Evolutionary conservation across 2,329 filamentous ascomycete species (phyloP), one percentile per base, ranked within the genome.

Genomic region (Venturia pyrina): DNA sequence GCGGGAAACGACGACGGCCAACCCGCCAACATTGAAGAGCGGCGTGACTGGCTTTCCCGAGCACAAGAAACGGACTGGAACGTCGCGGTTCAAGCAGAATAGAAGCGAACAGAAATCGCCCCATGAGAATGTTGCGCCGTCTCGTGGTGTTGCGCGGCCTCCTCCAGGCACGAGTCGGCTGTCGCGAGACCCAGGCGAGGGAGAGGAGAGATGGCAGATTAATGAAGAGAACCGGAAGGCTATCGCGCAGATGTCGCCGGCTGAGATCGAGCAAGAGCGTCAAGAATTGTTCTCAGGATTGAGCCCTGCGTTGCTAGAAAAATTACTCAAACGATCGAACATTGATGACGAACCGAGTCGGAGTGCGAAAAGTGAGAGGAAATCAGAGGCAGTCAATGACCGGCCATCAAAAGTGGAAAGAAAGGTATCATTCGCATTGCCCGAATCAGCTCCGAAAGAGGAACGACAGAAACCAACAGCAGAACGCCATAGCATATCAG

Each of bases 61-160:
- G 67, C 93, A 92, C 75, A 95, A 89, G 75, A 91, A 90, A 74
- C 87, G 93, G 69, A 82, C 81, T 66, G 83, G 84, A 66, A 77
- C 85, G 8, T 96, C 92, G 1, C 84, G 89, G 1, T 96, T 96
- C 79, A 96, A 91, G 74, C 87, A 90, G 72, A 85, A 87, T 72
- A 81, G 84, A 68, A 74, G 73, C 10, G 72, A 73, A 17, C 74
- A 75, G 60, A 59, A 68, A 37, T 65, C 66, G 46, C 68, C n/a
- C n/a, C n/a, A 43, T 24, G 8, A 67, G 11, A 60, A 66, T 13
- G 62, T 40, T n/a, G 41, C 17, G 41, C 32, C 63, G 3, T 2
- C 48, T 40, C 28, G 48, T 37, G 69, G 71, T 24, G 69, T 67
- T 1, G 60, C 67, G 17, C 32, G 28, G 4, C 32, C 37, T 1